These are phyloP conservation scores for Davidsoniella neocaledoniae DNA, from an alignment of 2,329 filamentous ascomycete species.

Conservation along the genomic window DNA sequence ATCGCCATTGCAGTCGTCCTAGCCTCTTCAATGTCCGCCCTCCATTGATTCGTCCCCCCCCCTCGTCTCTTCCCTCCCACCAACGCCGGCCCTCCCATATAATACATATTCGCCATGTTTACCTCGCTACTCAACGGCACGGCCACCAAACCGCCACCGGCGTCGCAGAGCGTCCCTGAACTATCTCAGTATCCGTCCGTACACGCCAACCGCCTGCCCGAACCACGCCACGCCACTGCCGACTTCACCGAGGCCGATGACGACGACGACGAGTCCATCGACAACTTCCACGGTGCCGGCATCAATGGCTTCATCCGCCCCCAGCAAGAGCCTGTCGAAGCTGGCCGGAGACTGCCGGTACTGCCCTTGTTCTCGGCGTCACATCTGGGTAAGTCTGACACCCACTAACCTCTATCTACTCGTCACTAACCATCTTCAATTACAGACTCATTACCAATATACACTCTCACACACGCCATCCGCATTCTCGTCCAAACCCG, in stretches of 20 bases:
- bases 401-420: neutral
- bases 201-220: slow-evolving; percentile 19
- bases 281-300: slow-evolving; percentile 18
- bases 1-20: neutral
- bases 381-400: slow-evolving; percentile 45
- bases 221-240: slow-evolving; percentile 37
- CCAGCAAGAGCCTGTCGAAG: slow-evolving; percentile 11
- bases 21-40: neutral
- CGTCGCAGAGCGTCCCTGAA: slow-evolving; percentile 8
- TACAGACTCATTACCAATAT: slow-evolving; percentile 69
- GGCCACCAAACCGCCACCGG: neutral
- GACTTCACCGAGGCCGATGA: slow-evolving; percentile 50
- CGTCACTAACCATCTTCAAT: slow-evolving; percentile 1
- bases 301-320: slow-evolving; percentile 19
- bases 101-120: slow-evolving; percentile 3
- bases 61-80: neutral
- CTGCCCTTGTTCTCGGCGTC: slow-evolving; percentile 68
- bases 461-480: slow-evolving; percentile 79
- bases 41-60: neutral
- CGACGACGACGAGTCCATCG: slow-evolving; percentile 23
- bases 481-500: slow-evolving; percentile 67
- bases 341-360: slow-evolving; percentile 21
- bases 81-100: too few relatives aligned
- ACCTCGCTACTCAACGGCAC: slow-evolving; percentile 2
- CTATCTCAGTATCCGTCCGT: slow-evolving; percentile 13